These are phyloP conservation scores for Peniophora sp. DNA, from an alignment of 1,284 basidiomycete species.

Conservation along the genomic window DNA sequence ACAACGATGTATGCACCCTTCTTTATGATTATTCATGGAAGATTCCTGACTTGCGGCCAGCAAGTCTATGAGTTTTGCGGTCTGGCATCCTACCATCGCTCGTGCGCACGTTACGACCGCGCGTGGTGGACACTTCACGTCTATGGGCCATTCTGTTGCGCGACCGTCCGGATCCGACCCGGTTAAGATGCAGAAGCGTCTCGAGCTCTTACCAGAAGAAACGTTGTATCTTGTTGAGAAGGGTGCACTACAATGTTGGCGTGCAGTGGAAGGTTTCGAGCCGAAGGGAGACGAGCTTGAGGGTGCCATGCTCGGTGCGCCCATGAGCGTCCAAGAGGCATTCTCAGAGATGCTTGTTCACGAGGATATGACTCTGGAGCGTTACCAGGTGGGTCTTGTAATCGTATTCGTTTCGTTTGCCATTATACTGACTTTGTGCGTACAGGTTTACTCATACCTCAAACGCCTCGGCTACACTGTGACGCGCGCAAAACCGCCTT, in stretches of 20 bases:
- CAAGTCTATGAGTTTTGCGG: conserved; percentile 66
- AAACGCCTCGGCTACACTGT: conserved; percentile 89
- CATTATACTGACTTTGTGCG: not conserved
- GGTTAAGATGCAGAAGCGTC: conserved; percentile 42
- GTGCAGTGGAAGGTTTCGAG: conserved; percentile 21
- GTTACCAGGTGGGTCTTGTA: conserved; percentile 69
- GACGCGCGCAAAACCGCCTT: conserved; percentile 62
- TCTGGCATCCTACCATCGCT: conserved; percentile 62
- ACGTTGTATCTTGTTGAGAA: conserved; percentile 88
- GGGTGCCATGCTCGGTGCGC: conserved; percentile 43
- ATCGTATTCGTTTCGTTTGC: not conserved
- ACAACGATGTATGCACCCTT: conserved; percentile 52
- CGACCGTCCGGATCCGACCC: conserved; percentile 25
- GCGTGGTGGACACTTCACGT: conserved; percentile 72
- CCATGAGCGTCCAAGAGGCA: conserved; percentile 89
- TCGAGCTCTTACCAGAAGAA: conserved; percentile 93
- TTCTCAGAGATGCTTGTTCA: conserved; percentile 78
- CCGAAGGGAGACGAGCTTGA: conserved; percentile 11
- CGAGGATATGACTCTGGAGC: conserved; percentile 73
- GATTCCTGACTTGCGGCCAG: conserved; percentile 27
- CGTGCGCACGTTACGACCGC: conserved; percentile 62
- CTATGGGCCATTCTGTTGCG: conserved; percentile 69
- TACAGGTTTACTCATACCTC: conserved; percentile 85
- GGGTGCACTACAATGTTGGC: conserved; percentile 82
- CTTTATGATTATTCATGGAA: not conserved